Evolutionary conservation across 345 rosid genomes (phyloP), one percentile per base, ranked within the genome.

Genomic region (Arabidopsis arenosa): DNA sequence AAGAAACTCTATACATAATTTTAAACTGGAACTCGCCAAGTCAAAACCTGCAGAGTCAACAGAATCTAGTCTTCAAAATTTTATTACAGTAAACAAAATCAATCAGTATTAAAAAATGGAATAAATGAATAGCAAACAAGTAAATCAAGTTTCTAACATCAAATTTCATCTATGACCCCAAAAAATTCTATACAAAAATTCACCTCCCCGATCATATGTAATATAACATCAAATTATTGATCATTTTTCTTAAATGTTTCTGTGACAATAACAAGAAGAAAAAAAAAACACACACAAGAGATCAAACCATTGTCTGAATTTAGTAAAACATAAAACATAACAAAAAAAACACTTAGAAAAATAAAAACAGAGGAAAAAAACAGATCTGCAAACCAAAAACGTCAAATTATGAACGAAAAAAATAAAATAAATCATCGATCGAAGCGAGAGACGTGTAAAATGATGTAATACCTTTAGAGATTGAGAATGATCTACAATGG

Each of bases 1-100:
- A 57, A 39, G 60, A 83, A 76, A 70, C 60, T 80, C 80, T 28
- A 37, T 21, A 63, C 72, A 57, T 82, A 68, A 17, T 55, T 56
- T n/a, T 15, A 48, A 48, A n/a, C 10, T 4, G 14, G 17, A 54
- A 36, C 36, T 15, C 10, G 17, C 68, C 41, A 64, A 37, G 39
- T 26, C 56, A 63, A 54, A n/a, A 23, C 72, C 78, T 74, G 78
- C 30, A 74, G 17, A 63, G 11, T 13, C 15, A 62, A 37, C 30
- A 51, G 9, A 52, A 49, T 47, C 2, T 1, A 72, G 32, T 33
- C 33, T 28, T 32, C 41, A 9, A 69, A 28, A 23, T 23, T 23
- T 17, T 68, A 0, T 53, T n/a, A 54, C 63, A 68, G 2, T 39
- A 54, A 68, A 43, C 11, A 33, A 7, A 14, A 41, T 10, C 2